phyloP scores from a whole-genome alignment of 2,329 filamentous ascomycete species.

The Lachnellula willkommii region DNA sequence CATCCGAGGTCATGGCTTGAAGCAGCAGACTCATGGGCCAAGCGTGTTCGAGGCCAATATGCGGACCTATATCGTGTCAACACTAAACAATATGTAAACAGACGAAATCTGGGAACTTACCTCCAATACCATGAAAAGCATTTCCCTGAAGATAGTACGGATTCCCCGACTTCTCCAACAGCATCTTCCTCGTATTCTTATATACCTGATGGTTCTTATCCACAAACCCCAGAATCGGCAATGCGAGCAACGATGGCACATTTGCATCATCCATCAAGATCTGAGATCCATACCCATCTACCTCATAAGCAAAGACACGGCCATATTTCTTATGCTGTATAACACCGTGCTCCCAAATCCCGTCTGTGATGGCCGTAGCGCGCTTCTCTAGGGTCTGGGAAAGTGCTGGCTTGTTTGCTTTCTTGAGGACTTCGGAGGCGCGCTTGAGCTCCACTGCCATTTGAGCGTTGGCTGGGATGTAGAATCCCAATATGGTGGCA shows the following conservation, averaged over 20 bases:
- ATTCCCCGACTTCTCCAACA: conserved; percentile 46
- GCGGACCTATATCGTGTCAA: conserved; percentile 41
- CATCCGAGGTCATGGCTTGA: conserved; percentile 81
- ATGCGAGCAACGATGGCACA: conserved; percentile 71
- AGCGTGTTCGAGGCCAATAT: conserved; percentile 79
- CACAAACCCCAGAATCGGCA: conserved; percentile 75
- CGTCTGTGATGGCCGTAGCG: conserved; percentile 61
- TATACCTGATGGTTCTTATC: conserved; percentile 63
- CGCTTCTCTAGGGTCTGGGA: conserved; percentile 53
- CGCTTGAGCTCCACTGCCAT: conserved; percentile 84
- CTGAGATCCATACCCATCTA: conserved; percentile 77
- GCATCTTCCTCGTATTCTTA: conserved; percentile 78
- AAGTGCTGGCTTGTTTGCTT: conserved; percentile 47
- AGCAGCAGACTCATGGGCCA: conserved; percentile 97
- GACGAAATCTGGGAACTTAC: conserved; percentile 39
- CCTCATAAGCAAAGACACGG: conserved; percentile 78
- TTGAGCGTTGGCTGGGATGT: conserved; percentile 94
- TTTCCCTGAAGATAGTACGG: conserved; percentile 79
- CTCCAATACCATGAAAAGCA: conserved; percentile 83
- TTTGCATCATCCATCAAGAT: conserved; percentile 91
- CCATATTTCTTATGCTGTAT: conserved; percentile 70
- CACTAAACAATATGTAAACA: background rate
- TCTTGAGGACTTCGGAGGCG: conserved; percentile 63
- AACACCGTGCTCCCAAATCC: conserved; percentile 80
- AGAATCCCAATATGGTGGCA: conserved; percentile 87